Conservation (phyloP, 2,329 filamentous ascomycete genomes). For the Mycocentrospora acerina region DNA sequence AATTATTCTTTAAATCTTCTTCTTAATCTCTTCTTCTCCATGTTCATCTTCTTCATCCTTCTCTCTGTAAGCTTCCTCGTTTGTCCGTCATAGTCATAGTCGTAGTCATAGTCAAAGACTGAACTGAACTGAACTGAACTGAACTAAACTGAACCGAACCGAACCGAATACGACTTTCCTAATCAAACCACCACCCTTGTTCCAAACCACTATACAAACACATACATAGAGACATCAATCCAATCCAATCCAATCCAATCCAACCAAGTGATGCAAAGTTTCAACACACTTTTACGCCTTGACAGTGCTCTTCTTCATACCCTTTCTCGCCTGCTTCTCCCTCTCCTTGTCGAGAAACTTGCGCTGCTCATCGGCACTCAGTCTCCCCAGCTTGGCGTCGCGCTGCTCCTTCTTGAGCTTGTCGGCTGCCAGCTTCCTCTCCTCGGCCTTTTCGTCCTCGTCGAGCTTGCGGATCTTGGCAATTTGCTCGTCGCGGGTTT, state of each 20-base stretch:
- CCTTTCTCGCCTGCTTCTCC: constrained; percentile 74
- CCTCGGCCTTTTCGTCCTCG: constrained; percentile 70
- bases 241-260: neutral
- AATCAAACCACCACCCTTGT: too few relatives aligned
- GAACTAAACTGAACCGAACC: too few relatives aligned
- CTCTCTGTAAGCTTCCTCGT: too few relatives aligned
- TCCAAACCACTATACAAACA: too few relatives aligned
- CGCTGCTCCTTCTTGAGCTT: constrained; percentile 79
- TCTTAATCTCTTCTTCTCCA: too few relatives aligned
- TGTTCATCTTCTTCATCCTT: too few relatives aligned
- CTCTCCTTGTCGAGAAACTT: constrained; percentile 77
- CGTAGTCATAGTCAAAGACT: too few relatives aligned
- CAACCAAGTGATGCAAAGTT: neutral
- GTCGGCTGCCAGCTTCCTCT: constrained; percentile 55
- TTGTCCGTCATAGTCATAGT: too few relatives aligned
- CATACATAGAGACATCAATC: too few relatives aligned
- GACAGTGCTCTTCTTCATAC: constrained; percentile 63
- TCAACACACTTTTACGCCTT: constrained; percentile 38
- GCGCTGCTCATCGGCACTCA: constrained; percentile 60
- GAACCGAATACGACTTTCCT: too few relatives aligned
- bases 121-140: too few relatives aligned
- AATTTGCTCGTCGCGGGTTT: constrained; percentile 76
- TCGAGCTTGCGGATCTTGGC: constrained; percentile 75
- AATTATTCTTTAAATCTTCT: too few relatives aligned
- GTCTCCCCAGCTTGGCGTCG: constrained; percentile 67